These are phyloP conservation scores for Xylaria sp. DNA, from an alignment of 2,329 filamentous ascomycete species.

Conservation along the genomic window DNA sequence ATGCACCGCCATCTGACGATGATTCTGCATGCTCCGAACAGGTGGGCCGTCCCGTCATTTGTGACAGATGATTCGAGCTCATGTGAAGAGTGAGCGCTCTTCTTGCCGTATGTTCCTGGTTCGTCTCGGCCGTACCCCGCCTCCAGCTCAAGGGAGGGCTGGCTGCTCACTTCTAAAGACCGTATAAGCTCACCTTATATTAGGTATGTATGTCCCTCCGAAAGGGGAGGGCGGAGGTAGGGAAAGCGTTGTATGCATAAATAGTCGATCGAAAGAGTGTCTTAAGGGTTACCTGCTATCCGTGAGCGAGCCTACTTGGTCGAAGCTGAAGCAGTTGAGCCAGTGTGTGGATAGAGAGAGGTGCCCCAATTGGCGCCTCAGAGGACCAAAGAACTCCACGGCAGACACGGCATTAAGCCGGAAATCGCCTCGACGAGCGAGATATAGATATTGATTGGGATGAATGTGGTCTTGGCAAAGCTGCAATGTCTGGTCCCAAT, in stretches of 20 bases:
- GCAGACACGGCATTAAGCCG: constrained; percentile 44
- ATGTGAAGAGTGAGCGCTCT: constrained; percentile 23
- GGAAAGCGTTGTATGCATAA: constrained; percentile 14
- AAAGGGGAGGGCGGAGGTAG: constrained; percentile 24
- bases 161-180: constrained; percentile 14
- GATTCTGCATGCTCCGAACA: constrained; percentile 43
- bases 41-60: constrained; percentile 43
- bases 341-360: constrained; percentile 11
- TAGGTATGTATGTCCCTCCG: constrained; percentile 12
- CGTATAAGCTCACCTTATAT: constrained; percentile 26
- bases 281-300: constrained; percentile 13
- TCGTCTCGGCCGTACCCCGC: constrained; percentile 41
- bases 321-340: constrained; percentile 11
- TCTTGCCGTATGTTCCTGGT: constrained; percentile 32
- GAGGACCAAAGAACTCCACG: constrained; percentile 25
- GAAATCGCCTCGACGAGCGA: constrained; percentile 39
- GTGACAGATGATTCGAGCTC: constrained; percentile 36
- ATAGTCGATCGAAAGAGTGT: constrained; percentile 14
- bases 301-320: constrained; percentile 21
- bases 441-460: constrained; percentile 42
- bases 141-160: constrained; percentile 16
- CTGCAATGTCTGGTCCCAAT: constrained; percentile 36
- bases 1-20: constrained; percentile 43
- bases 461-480: constrained; percentile 41
- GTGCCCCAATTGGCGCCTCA: constrained; percentile 7